Base-by-base conservation (phyloP, 2,329 filamentous ascomycete genomes). In the Fusarium sp. region DNA sequence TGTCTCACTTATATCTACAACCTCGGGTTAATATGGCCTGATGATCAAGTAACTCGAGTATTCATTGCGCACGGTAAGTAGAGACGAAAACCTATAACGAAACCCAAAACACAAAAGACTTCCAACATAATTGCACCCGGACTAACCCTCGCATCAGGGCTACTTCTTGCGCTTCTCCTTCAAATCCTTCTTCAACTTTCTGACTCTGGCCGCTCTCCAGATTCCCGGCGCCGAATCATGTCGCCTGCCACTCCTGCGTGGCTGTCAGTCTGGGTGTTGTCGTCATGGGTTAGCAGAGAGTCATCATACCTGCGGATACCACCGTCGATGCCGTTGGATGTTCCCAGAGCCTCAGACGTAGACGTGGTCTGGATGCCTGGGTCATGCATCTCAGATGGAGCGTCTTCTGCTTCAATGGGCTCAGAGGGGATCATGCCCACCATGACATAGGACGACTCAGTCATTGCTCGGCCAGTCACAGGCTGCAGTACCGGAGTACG, bases 331-430 rank as follows among this genome's bases (percentile, higher is more conserved):
- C 70, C 16, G 43, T n/a, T 1, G 2, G 56, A 35, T 6, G 45
- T 16, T 27, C 25, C 45, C 20, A 45, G 54, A 6, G 20, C 32
- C 1, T 52, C 45, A 2, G 65, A 64, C 5, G 75, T 35, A 10
- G 68, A 64, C 0, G 74, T 45, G 1, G 62, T 48, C 9, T 72
- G 72, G 43, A 77, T 43, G 5, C 37, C 60, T 2, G 72, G 68
- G 27, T 62, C 72, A 5, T 65, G 54, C 9, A 61, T 66, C 9
- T 35, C 48, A 2, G 58, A 18, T 9, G 35, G 35, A 14, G 6
- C 35, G 6, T 64, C 23, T 14, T 11, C 39, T 18, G 13, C 7
- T 9, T 67, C 43, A 3, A 56, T 1, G 3, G 25, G 25, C 14
- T 4, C 45, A 5, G 1, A 4, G 14, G 23, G 45, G 23, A 48